Base-by-base conservation (phyloP, 495 filamentous ascomycete species). In the Hypoxylon crocopeplum region DNA sequence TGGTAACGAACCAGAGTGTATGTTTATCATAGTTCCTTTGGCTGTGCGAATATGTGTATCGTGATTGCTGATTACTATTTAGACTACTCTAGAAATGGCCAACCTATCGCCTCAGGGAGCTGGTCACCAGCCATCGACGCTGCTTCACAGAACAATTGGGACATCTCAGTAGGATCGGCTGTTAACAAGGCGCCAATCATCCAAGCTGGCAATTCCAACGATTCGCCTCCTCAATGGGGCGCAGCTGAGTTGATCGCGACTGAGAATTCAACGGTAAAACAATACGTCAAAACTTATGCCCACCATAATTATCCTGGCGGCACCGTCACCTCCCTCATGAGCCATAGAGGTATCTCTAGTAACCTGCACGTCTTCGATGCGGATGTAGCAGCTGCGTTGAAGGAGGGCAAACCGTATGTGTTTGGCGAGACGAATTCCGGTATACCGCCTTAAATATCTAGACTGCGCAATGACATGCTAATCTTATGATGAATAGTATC, bases 221-320 rank as follows among this genome's bases (percentile, higher is more conserved):
- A 75, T 12, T 75, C 77, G 0, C 78, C 79, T 0, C 78, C 80
- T 1, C 75, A 69, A 27, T 81, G 76, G 80, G 80, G 79, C 1
- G 79, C 83, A 7, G 72, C 72, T 0, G 74, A 78, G 17, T 68
- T 85, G 19, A 77, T 80, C 8, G 78, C 74, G 0, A 73, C 69
- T 0, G 69, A 75, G 17, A 83, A 86, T 30, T 70, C 73, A 0
- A 79, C 73, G 0, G 75, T 78, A 1, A 76, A 74, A 56, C 68
- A 72, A 29, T 82, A 81, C 38, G 76, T 86, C 22, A 74, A 79
- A 39, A 69, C 77, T 30, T 86, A 84, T 60, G 79, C 80, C 27
- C 81, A 81, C 37, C 83, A 86, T 63, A 84, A 85, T 58, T 87
- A 86, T 55, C 83, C 84, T 0, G 81, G 83, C 12, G 82, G 81